A percentile compares a stretch with the other conserved stretches of the same genome.
Evolutionary conservation across 2,329 filamentous ascomycete genomes (phyloP).

Genomic region (Penicillium psychrosexuale): DNA sequence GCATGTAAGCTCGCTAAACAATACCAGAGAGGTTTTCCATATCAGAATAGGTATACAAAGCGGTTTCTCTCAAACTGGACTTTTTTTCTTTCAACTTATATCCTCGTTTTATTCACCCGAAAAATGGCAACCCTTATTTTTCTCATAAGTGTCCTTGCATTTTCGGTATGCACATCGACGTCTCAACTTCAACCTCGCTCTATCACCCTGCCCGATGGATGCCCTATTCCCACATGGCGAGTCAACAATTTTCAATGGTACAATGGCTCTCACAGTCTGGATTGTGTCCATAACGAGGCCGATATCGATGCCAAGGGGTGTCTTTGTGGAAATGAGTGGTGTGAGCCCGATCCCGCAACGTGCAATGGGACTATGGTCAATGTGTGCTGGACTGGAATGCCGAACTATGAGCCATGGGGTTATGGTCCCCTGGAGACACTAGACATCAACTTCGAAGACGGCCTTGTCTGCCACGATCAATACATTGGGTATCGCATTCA

Average conservation of each 20-base stretch:
- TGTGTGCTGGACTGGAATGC: constrained; percentile 30
- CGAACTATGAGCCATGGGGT: constrained; percentile 31
- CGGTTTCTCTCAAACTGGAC: no score
- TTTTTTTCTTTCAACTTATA: no score
- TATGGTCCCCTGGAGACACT: constrained; percentile 28
- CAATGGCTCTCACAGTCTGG: constrained; percentile 17
- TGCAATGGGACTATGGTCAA: constrained; percentile 26
- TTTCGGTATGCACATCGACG: background rate
- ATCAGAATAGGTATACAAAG: no score
- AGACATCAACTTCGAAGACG: constrained; percentile 25
- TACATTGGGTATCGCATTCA: constrained; percentile 32
- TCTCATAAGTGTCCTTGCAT: no score
- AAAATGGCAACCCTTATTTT: no score
- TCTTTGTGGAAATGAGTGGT: constrained; percentile 23
- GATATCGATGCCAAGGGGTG: constrained; percentile 26
- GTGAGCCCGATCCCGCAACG: constrained; percentile 22
- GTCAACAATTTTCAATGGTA: constrained; percentile 22
- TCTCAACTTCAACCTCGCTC: constrained; percentile 13
- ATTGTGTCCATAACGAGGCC: constrained; percentile 17
- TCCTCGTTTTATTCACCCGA: no score
- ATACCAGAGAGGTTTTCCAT: no score
- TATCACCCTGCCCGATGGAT: constrained; percentile 25
- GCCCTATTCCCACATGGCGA: constrained; percentile 28
- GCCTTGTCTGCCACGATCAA: constrained; percentile 25
- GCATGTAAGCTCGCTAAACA: background rate